A percentile compares a stretch with the other conserved stretches of the same genome.
These are phyloP conservation scores for Trichoderma virens DNA, from an alignment of 495 filamentous ascomycete genomes.

Conservation along the genomic window DNA sequence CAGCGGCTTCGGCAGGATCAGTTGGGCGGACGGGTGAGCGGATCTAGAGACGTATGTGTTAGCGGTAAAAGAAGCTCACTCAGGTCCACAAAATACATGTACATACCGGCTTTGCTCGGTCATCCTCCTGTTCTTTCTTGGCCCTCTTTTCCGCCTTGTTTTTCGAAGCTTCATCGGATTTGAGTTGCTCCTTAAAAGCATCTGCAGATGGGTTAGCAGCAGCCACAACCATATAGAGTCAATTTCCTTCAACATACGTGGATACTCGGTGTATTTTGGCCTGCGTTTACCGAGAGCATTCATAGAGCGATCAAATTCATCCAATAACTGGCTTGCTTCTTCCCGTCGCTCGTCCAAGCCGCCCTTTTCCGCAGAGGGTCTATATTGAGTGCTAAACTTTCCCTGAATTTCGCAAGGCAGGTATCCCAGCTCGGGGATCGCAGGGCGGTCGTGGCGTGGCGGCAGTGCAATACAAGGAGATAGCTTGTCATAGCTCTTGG, in stretches of 20 bases:
- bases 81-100: background rate
- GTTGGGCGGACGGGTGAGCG: conserved; percentile 14
- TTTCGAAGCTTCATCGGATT: conserved; percentile 6
- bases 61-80: background rate
- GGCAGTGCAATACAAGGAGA: conserved; percentile 9
- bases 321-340: conserved; percentile 7
- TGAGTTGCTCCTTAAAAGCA: conserved; percentile 14
- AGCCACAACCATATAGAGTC: background rate
- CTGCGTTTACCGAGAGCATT: conserved; percentile 7
- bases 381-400: conserved; percentile 4
- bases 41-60: background rate
- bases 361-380: background rate
- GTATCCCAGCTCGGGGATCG: conserved; percentile 4
- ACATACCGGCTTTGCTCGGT: conserved; percentile 12
- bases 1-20: conserved; percentile 14
- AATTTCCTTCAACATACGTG: background rate
- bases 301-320: conserved; percentile 10
- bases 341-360: conserved; percentile 8
- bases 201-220: background rate
- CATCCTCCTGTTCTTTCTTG: conserved; percentile 13
- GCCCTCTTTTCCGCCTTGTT: conserved; percentile 12
- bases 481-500: conserved; percentile 14
- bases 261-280: conserved; percentile 14
- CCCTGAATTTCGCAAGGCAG: conserved; percentile 11
- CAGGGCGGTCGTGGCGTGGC: background rate